Evolutionary conservation across 306 rosid species (phyloP).

Genomic region (Quercus engelmannii): DNA sequence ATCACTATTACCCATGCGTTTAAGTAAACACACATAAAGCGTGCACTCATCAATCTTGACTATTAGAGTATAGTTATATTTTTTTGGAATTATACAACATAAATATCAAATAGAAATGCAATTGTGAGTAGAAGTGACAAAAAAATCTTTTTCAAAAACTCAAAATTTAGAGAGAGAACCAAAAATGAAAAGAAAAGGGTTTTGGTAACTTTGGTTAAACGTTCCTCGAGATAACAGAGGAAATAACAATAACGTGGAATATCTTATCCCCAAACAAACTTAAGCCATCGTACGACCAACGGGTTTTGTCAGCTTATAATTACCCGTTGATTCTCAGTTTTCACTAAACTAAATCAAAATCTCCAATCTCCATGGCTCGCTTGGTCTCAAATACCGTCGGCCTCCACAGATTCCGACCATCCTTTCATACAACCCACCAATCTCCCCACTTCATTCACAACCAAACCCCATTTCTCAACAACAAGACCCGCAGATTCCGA

Average conservation of each 20-base stretch:
- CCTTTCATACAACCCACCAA: conserved; percentile 27
- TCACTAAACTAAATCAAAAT: neutral
- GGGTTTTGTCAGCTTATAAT: neutral
- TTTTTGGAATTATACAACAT: too few relatives aligned
- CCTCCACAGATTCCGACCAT: conserved; percentile 62
- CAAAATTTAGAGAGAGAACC: too few relatives aligned
- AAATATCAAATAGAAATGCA: too few relatives aligned
- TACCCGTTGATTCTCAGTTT: neutral
- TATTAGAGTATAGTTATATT: too few relatives aligned
- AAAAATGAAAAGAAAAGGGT: too few relatives aligned
- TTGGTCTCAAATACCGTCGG: conserved; percentile 54
- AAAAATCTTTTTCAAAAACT: too few relatives aligned
- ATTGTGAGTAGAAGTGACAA: too few relatives aligned
- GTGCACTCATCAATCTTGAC: too few relatives aligned
- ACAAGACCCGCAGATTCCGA: conserved; percentile 33
- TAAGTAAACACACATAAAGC: too few relatives aligned
- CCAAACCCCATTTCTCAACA: conserved; percentile 8
- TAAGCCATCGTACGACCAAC: neutral
- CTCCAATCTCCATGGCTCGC: conserved; percentile 53
- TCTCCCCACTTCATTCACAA: conserved; percentile 14
- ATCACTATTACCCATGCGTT: too few relatives aligned
- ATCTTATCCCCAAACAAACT: conserved; percentile 3
- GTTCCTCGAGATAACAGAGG: too few relatives aligned
- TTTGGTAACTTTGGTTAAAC: too few relatives aligned
- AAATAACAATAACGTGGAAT: neutral